Evolutionary conservation across 148 eudicot species (phyloP).

Genomic region (Gaultheria prostrata): DNA sequence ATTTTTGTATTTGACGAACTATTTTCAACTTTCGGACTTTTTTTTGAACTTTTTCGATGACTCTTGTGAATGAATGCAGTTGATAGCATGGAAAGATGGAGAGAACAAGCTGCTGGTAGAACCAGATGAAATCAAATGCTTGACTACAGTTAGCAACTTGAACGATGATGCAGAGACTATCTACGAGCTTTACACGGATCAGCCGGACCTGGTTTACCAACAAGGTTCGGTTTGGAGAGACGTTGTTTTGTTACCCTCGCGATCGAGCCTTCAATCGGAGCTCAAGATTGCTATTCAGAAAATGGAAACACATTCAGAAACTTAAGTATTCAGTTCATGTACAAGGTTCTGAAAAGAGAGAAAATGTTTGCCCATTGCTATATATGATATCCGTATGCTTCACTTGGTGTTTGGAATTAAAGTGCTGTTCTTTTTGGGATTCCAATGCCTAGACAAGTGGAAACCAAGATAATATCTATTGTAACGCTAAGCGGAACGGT

Average conservation of each 20-base stretch:
- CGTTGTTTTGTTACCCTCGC: conserved; percentile 41
- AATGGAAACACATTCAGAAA: conserved; percentile 23
- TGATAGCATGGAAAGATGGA: conserved; percentile 88
- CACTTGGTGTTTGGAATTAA: not conserved
- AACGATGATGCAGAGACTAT: conserved; percentile 79
- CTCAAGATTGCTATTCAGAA: conserved; percentile 46
- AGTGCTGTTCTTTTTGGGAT: not conserved
- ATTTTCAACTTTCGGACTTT: not conserved
- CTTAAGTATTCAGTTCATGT: not conserved
- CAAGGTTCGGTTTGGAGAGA: conserved; percentile 75
- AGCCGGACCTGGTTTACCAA: conserved; percentile 16
- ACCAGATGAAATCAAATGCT: conserved; percentile 53
- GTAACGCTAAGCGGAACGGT: not conserved
- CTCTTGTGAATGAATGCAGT: conserved; percentile 34
- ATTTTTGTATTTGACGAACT: not conserved
- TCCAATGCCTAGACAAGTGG: not conserved
- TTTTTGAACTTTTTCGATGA: not conserved
- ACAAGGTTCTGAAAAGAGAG: not conserved
- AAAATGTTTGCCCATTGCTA: not conserved
- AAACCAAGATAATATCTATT: not conserved
- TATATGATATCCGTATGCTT: not conserved
- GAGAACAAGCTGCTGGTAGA: conserved; percentile 60
- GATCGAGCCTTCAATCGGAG: conserved; percentile 43
- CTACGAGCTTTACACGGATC: conserved; percentile 50
- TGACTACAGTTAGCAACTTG: conserved; percentile 37